phyloP scores from a whole-genome alignment of 768 basidiomycete species.

The Lactarius pseudohatsudake region DNA sequence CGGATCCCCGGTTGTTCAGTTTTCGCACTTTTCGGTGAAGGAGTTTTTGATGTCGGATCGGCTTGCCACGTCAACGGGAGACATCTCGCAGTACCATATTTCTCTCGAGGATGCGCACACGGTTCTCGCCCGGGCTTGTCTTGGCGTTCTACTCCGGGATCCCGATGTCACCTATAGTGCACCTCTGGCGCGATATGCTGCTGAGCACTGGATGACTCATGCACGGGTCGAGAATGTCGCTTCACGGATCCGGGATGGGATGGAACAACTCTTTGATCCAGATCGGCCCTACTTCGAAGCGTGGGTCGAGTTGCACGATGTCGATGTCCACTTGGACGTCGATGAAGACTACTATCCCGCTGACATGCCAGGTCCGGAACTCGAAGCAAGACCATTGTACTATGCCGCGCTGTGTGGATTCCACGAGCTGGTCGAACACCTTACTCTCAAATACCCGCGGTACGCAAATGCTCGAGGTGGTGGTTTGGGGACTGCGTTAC shows the following conservation, averaged over 20 bases:
- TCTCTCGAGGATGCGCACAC: not conserved
- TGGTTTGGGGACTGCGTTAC: not conserved
- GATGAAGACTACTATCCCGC: rapidly evolving
- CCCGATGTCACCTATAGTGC: not conserved
- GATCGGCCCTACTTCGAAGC: not conserved
- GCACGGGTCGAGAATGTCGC: not conserved
- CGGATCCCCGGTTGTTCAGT: not conserved
- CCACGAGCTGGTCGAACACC: not conserved
- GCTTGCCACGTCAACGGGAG: not conserved
- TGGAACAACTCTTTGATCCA: not conserved
- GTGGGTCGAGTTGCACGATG: not conserved
- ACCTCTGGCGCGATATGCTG: not conserved
- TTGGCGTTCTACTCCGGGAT: not conserved
- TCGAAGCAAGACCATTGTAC: not conserved
- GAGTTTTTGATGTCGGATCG: constrained; percentile 1
- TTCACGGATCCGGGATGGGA: not conserved
- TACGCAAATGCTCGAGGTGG: not conserved
- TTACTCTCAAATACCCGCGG: not conserved
- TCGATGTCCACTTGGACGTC: no score
- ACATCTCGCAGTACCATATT: not conserved
- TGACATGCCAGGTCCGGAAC: not conserved
- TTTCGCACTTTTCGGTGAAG: not conserved
- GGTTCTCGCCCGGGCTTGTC: not conserved
- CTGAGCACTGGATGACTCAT: not conserved
- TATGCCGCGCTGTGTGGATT: not conserved